phyloP scores from a whole-genome alignment of 495 filamentous ascomycete species.

The Chlorociboria aeruginascens region DNA sequence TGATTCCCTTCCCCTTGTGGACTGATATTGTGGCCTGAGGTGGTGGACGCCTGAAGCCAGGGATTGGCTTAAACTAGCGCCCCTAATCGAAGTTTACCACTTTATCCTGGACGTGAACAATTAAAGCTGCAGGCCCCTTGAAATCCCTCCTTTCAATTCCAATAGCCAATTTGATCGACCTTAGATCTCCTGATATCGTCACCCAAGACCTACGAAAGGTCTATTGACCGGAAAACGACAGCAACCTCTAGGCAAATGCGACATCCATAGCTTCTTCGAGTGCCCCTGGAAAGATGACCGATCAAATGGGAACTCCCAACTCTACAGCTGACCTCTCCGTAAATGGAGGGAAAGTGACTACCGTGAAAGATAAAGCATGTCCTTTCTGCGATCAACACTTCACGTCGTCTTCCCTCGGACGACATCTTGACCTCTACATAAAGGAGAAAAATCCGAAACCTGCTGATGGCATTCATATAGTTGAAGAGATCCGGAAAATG shows the following conservation, averaged over 20 bases:
- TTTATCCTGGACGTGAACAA: background rate
- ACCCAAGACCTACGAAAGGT: background rate
- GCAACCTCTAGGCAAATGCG: conserved; percentile 5
- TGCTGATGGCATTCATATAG: conserved; percentile 75
- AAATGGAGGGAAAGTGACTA: conserved; percentile 24
- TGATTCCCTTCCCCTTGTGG: too few species aligned
- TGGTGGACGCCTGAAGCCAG: background rate
- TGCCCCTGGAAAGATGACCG: conserved; percentile 2
- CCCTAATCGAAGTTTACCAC: background rate
- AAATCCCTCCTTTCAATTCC: background rate
- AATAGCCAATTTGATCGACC: too few species aligned
- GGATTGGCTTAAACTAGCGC: background rate
- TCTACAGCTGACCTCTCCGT: conserved; percentile 30
- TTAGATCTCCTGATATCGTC: background rate
- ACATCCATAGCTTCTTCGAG: background rate
- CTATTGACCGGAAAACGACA: background rate
- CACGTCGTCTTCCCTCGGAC: conserved; percentile 85
- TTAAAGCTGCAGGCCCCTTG: conserved; percentile 4
- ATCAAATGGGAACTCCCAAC: conserved; percentile 33
- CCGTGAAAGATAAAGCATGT: conserved; percentile 68
- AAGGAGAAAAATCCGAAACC: conserved; percentile 75
- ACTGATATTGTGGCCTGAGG: too few species aligned
- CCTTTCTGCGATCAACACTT: conserved; percentile 77
- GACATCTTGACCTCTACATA: conserved; percentile 84
- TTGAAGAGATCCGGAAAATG: conserved; percentile 73